A percentile compares a stretch with the other conserved stretches of the same genome.
These are phyloP conservation scores for Cercospora sp. DNA, from an alignment of 2,329 filamentous ascomycete species.

Conservation along the genomic window DNA sequence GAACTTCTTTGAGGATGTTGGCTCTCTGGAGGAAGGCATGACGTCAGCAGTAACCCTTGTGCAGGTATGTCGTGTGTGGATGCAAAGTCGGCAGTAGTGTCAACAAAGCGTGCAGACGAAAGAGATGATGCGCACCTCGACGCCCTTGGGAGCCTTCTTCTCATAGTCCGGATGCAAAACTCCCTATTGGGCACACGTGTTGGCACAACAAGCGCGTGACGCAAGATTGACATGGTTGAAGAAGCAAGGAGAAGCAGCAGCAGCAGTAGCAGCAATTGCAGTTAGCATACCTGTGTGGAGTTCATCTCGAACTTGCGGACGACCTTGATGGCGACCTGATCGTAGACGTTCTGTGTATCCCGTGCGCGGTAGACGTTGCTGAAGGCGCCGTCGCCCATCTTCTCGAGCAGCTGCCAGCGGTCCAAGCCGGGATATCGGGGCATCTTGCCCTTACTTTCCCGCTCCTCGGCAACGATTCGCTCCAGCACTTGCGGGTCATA, in stretches of 20 bases:
- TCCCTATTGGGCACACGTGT: slow-evolving; percentile 34
- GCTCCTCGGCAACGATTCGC: slow-evolving; percentile 87
- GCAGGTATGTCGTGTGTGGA: not conserved
- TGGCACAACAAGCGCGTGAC: slow-evolving; percentile 17
- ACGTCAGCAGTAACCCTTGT: slow-evolving; percentile 44
- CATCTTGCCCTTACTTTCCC: slow-evolving; percentile 79
- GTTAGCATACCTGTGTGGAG: slow-evolving; percentile 83
- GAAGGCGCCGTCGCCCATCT: slow-evolving; percentile 99
- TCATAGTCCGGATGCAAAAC: slow-evolving; percentile 96
- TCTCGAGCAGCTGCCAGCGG: slow-evolving; percentile 82
- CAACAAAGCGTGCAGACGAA: slow-evolving; percentile 10
- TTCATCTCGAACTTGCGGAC: slow-evolving; percentile 99
- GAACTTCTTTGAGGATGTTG: slow-evolving; percentile 97
- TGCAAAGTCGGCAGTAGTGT: slow-evolving; percentile 14
- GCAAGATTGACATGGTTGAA: slow-evolving; percentile 18
- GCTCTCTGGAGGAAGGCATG: slow-evolving; percentile 65
- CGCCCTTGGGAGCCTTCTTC: slow-evolving; percentile 79
- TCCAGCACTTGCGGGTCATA: slow-evolving; percentile 69
- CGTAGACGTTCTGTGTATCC: slow-evolving; percentile 69
- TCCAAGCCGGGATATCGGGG: slow-evolving; percentile 83
- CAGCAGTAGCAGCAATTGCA: not conserved
- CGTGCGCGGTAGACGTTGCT: slow-evolving; percentile 94
- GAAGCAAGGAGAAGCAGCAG: slow-evolving; percentile 17
- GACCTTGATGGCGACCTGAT: slow-evolving; percentile 95
- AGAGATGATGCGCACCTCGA: slow-evolving; percentile 75